Conservation (phyloP, 1,284 basidiomycete genomes). For the Serendipita sp. region DNA sequence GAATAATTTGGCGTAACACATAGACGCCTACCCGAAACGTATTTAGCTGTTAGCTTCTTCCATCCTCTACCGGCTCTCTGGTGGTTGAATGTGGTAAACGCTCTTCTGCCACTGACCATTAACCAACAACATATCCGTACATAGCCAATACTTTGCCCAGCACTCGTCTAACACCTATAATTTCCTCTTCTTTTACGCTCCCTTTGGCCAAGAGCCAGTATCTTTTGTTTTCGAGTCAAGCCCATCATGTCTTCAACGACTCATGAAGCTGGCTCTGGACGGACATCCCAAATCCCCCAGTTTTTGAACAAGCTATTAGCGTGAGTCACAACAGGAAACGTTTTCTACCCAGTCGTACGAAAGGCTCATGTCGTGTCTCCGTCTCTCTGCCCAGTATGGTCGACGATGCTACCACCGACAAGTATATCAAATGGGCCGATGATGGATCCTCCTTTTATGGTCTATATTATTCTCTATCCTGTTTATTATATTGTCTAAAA, state of each 20-base stretch:
- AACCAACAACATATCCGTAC: too few species aligned
- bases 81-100: too few species aligned
- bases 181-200: too few species aligned
- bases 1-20: too few species aligned
- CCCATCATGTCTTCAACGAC: not conserved
- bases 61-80: too few species aligned
- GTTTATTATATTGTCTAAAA: conserved; percentile 1
- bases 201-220: too few species aligned
- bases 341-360: conserved; percentile 12
- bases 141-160: too few species aligned
- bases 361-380: conserved; percentile 2
- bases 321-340: conserved; percentile 31
- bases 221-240: not conserved
- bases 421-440: conserved; percentile 82
- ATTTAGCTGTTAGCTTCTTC: too few species aligned
- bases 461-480: conserved; percentile 24
- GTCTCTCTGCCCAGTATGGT: conserved; percentile 55
- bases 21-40: too few species aligned
- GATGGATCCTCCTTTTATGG: conserved; percentile 84
- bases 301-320: conserved; percentile 89
- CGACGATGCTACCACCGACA: conserved; percentile 67
- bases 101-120: too few species aligned
- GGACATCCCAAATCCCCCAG: conserved; percentile 40
- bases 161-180: too few species aligned
- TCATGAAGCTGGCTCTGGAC: not conserved